Base-by-base conservation (phyloP, 768 basidiomycete genomes). In the Calocybe indica region DNA sequence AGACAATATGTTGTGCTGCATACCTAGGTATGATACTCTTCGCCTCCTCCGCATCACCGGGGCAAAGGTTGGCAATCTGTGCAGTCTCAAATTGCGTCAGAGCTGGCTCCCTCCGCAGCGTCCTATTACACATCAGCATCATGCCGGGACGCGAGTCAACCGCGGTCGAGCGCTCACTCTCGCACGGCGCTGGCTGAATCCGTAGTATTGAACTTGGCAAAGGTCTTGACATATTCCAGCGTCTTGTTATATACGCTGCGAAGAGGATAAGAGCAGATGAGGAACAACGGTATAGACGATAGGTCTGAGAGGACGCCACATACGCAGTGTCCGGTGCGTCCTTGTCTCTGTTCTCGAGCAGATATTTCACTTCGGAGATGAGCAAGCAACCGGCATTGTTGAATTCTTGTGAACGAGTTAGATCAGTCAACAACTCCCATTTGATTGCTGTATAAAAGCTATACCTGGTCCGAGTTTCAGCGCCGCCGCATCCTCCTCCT, bases 21-120 rank as follows among this genome's bases (percentile, higher is more conserved):
- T 45, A 86, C 92, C 91, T 94, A 6, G 92, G 92, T 32, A 95
- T 72, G 45, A 92, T 77, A 57, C 92, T 92, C 71, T 92, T 94
- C 28, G 92, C 87, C 64, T 95, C 93, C 55, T 95, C 92, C 4
- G 88, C 78, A 49, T 83, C 82, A 36, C 83, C 88, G 10, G 92
- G 92, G 59, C 89, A 92, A 46, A 95, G 65, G 58, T 95, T 95
- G 11, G 90, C 90, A 45, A 95, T 88, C 61, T 95, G 92, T 2
- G 92, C 91, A 4, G 88, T 88, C 70, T 95, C 92, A 55, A 93
- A 94, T 58, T 89, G 88, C 2, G 90, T 90, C 35, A 95, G 62
- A 2, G 81, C 81, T 0, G 83, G 79, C 58, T 92, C 89, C 54
- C 89, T 74, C 43, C 86, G 78, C 6, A 94, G 67, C 1, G 87